Percentiles rank a stretch among this genome's conserved stretches.
These are phyloP conservation scores for Chrysochromulina tobinii DNA, from an alignment of 78 protist species.

Conservation along the genomic window DNA sequence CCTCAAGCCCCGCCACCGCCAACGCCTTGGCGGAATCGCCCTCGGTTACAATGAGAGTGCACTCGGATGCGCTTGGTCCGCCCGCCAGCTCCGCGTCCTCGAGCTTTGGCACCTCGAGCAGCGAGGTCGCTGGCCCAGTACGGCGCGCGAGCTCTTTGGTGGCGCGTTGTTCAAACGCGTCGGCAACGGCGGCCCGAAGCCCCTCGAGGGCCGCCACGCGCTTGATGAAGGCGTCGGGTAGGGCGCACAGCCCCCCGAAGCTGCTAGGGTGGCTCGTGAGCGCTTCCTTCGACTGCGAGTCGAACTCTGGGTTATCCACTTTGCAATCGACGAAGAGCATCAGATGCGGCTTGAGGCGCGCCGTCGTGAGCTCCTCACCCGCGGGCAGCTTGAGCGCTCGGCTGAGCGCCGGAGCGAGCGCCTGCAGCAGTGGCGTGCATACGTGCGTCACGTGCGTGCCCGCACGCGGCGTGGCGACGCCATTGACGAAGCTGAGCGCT, in stretches of 20 bases:
- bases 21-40: slow-evolving; percentile 95
- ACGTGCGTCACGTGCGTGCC: slow-evolving; percentile 91
- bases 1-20: slow-evolving; percentile 77
- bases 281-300: slow-evolving; percentile 52
- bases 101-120: slow-evolving; percentile 43
- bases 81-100: slow-evolving; percentile 98
- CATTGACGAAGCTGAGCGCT: slow-evolving; percentile 90
- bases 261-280: background rate
- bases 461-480: slow-evolving; percentile 90
- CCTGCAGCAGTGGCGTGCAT: background rate
- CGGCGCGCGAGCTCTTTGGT: too few species aligned
- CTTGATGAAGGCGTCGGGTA: background rate
- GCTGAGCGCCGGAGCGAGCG: background rate
- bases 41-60: slow-evolving; percentile 98
- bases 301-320: slow-evolving; percentile 96
- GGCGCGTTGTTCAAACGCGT: background rate
- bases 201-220: background rate
- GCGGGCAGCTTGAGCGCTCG: too few species aligned
- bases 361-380: slow-evolving; percentile 52
- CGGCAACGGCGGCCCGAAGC: background rate
- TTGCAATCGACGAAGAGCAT: slow-evolving; percentile 82
- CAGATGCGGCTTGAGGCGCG: background rate
- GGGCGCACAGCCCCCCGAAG: background rate
- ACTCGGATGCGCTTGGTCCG: slow-evolving; percentile 57
- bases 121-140: too few species aligned